phyloP scores from a whole-genome alignment of 768 basidiomycete species.

The Serendipita sp. region DNA sequence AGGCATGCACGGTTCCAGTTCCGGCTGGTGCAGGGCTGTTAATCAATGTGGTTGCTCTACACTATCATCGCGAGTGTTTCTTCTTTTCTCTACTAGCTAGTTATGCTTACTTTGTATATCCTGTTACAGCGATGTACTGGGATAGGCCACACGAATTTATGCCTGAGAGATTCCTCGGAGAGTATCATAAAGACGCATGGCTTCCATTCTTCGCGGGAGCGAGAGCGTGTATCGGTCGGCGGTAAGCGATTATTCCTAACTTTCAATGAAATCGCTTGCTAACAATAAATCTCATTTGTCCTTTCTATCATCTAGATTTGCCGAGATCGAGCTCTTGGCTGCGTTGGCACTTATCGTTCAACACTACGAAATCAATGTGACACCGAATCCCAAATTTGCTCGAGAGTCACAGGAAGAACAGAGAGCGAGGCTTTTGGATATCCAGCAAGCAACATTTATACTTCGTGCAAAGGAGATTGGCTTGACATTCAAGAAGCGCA shows the following conservation, averaged over 20 bases:
- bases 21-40: not conserved
- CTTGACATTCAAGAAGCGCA: not conserved
- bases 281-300: not conserved
- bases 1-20: not conserved
- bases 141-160: conserved; percentile 5
- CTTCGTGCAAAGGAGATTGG: not conserved
- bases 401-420: not conserved
- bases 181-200: conserved; percentile 7
- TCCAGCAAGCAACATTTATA: not conserved
- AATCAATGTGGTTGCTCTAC: not conserved
- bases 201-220: conserved; percentile 6
- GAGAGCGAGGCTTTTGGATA: not conserved
- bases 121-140: conserved; percentile 7
- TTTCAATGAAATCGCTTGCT: not conserved
- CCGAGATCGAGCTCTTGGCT: not conserved
- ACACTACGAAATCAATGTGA: not conserved
- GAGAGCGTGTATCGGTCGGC: conserved; percentile 2
- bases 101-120: not conserved
- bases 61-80: not conserved
- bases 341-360: not conserved
- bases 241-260: not conserved
- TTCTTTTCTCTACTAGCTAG: not conserved
- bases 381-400: not conserved
- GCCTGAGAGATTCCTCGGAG: conserved; percentile 8
- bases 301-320: not conserved